A percentile compares a stretch with the other conserved stretches of the same genome.
Conservation (phyloP, 192 early-diverging fungal genomes). For the Martensiomyces pterosporus region DNA sequence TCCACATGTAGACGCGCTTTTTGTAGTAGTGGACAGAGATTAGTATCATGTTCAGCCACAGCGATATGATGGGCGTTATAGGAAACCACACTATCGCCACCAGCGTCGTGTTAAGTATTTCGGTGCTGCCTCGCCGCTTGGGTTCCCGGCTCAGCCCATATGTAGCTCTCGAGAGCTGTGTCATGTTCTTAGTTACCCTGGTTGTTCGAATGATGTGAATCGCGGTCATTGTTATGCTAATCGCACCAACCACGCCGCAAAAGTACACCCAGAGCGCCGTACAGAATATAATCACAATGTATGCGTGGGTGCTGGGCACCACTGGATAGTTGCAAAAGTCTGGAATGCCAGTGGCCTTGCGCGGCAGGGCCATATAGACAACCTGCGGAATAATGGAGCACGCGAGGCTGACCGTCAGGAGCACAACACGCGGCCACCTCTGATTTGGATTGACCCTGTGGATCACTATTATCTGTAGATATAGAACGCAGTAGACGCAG, state of each 20-base stretch:
- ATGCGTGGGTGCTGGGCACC: conserved; percentile 4
- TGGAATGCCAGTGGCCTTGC: background rate
- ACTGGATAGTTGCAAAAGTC: conserved; percentile 8
- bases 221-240: conserved; percentile 10
- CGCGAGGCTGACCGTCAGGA: conserved; percentile 8
- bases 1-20: conserved; percentile 6
- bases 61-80: conserved; percentile 29
- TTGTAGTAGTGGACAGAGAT: conserved; percentile 21
- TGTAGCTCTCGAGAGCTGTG: conserved; percentile 2
- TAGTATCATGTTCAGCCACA: conserved; percentile 32
- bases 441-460: conserved; percentile 25
- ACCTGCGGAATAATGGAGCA: conserved; percentile 16
- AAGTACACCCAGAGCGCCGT: conserved; percentile 25
- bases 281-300: conserved; percentile 8
- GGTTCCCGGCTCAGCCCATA: conserved; percentile 7
- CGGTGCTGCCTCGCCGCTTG: background rate
- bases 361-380: conserved; percentile 11
- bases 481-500: conserved; percentile 31
- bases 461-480: conserved; percentile 34
- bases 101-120: conserved; percentile 24
- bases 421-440: conserved; percentile 18
- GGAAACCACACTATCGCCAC: conserved; percentile 36
- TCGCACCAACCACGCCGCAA: conserved; percentile 21
- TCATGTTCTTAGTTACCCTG: conserved; percentile 3
- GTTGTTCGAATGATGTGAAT: conserved; percentile 18